These are phyloP conservation scores for Acanthamoeba triangularis DNA, from an alignment of 208 protist genomes.

Conservation along the genomic window DNA sequence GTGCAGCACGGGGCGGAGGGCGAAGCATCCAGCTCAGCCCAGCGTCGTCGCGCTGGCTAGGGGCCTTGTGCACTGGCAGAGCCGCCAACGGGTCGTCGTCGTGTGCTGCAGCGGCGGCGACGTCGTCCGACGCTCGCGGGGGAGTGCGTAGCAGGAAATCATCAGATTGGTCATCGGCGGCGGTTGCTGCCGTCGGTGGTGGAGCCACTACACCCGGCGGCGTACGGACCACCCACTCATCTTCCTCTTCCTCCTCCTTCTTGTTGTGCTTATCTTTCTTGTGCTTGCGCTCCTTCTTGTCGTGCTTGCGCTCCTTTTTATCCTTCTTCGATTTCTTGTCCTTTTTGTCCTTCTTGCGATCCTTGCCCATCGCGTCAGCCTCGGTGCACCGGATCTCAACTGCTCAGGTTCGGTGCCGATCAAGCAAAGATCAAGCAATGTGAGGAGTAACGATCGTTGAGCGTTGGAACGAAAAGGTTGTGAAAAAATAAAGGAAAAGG, in stretches of 20 bases:
- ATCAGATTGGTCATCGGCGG: background rate
- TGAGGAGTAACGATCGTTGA: background rate
- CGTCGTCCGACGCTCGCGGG: background rate
- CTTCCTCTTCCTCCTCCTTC: constrained; percentile 32
- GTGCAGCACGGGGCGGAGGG: background rate
- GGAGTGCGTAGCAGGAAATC: constrained; percentile 23
- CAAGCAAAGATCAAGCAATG: background rate
- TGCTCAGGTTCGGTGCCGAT: background rate
- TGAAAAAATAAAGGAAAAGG: background rate
- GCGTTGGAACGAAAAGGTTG: background rate
- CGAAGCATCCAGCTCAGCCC: constrained; percentile 25
- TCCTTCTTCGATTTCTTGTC: constrained; percentile 13
- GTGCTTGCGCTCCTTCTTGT: constrained; percentile 28
- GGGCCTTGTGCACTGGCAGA: background rate
- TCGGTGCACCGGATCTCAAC: background rate
- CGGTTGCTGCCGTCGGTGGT: background rate
- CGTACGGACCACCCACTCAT: background rate
- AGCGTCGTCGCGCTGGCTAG: background rate
- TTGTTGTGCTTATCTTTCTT: background rate
- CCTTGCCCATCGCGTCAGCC: background rate
- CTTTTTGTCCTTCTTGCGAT: constrained; percentile 44
- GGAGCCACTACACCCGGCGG: background rate
- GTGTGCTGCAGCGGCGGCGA: background rate
- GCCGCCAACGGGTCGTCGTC: background rate
- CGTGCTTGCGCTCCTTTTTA: background rate